Percentiles rank a stretch among this genome's conserved stretches.
Evolutionary conservation across 1,284 basidiomycete genomes (phyloP).

Genomic region (Puccinia hordei): DNA sequence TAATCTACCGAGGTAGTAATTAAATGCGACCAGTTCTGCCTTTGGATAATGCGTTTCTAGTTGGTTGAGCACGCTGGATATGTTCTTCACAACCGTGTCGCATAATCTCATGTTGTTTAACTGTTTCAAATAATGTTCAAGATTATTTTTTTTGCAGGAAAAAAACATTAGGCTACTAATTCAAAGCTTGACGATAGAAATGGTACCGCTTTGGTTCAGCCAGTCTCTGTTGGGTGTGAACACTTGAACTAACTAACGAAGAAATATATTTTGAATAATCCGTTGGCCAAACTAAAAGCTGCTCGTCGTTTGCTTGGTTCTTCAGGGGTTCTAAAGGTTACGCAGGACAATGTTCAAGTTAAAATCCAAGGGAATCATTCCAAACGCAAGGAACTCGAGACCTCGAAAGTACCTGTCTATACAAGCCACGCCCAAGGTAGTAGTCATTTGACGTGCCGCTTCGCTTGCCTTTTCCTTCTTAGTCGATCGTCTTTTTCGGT

Average conservation of each 20-base stretch:
- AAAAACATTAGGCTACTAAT: not conserved
- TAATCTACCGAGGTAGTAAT: slow-evolving; percentile 61
- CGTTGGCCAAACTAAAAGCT: slow-evolving; percentile 57
- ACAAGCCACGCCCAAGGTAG: slow-evolving; percentile 56
- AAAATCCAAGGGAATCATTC: slow-evolving; percentile 19
- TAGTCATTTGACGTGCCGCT: slow-evolving; percentile 54
- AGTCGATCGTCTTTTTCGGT: slow-evolving; percentile 51
- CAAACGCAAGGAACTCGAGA: not conserved
- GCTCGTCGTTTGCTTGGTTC: slow-evolving; percentile 55
- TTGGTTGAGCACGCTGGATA: slow-evolving; percentile 58
- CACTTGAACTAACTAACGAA: slow-evolving; percentile 50
- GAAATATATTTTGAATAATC: slow-evolving; percentile 57
- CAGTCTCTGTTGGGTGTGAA: not conserved
- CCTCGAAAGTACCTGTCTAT: slow-evolving; percentile 53
- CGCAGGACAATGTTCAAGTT: not conserved
- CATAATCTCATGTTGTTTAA: slow-evolving; percentile 61
- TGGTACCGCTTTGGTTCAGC: not conserved
- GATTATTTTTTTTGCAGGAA: not conserved
- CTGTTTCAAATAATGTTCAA: slow-evolving; percentile 8
- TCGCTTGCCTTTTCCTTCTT: slow-evolving; percentile 55
- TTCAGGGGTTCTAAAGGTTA: slow-evolving; percentile 27
- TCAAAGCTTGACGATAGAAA: not conserved
- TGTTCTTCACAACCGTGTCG: slow-evolving; percentile 61
- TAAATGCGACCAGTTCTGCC: slow-evolving; percentile 60
- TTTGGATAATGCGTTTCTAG: slow-evolving; percentile 59